Conservation (phyloP, 2,329 filamentous ascomycete species). For the Fusarium circinatum region DNA sequence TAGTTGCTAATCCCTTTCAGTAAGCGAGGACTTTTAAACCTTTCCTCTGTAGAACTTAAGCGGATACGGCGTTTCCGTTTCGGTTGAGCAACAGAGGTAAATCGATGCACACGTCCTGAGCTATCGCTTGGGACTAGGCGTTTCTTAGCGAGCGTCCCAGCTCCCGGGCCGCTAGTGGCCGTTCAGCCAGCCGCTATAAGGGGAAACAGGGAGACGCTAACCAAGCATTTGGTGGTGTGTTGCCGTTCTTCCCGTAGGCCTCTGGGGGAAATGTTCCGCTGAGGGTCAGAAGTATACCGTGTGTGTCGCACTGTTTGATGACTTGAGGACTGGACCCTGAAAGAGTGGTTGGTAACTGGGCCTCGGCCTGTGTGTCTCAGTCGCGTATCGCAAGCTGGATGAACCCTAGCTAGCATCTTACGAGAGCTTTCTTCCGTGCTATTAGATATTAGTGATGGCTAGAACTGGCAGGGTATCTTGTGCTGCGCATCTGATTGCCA, state of each 20-base stretch:
- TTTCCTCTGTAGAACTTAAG: background rate
- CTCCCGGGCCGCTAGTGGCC: slow-evolving; percentile 1
- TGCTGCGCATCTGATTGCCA: background rate
- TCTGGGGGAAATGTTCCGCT: background rate
- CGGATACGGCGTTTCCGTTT: background rate
- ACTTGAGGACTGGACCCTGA: background rate
- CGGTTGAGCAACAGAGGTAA: background rate
- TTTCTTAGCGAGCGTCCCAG: background rate
- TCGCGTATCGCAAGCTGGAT: background rate
- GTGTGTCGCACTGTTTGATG: background rate
- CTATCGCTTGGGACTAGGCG: background rate
- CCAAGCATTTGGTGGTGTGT: background rate
- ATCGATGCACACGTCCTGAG: background rate
- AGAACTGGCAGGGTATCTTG: background rate
- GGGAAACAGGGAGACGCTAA: background rate
- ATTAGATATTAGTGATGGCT: background rate
- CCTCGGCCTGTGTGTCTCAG: background rate
- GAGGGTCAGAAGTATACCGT: background rate
- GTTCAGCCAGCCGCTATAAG: background rate
- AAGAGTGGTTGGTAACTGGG: background rate
- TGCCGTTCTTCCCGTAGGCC: background rate
- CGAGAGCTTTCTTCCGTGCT: background rate
- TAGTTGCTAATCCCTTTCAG: no score
- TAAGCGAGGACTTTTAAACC: no score
- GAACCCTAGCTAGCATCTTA: background rate